Base-by-base conservation (phyloP, 768 basidiomycete genomes). In the Phlegmacium glaucopus region DNA sequence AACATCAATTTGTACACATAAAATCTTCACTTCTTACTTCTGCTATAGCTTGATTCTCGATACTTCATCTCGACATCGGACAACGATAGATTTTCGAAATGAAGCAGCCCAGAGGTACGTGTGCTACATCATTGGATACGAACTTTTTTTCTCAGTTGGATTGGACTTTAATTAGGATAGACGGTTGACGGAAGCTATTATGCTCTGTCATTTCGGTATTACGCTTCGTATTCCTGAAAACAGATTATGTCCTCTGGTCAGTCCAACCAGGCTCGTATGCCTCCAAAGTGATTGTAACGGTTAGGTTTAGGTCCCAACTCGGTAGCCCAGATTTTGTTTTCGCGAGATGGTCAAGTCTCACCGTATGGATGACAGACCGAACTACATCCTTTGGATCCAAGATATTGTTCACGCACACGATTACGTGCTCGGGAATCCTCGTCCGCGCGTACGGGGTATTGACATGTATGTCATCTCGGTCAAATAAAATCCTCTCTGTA, bases 351-450 rank as follows among this genome's bases (percentile, higher is more conserved):
- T n/a, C 26, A 15, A 42, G 17, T 15, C 11, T 12, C 17, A 9
- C n/a, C n/a, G n/a, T n/a, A 44, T 36, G 3, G 39, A 35, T 9
- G 39, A 12, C 52, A 92, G 93, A 55, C 63, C 94, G 37, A 93
- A 96, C 62, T 96, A 96, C 57, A 71, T 95, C 5, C 74, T 93
- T 5, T 90, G 89, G 89, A 69, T 91, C 17, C 82, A 90, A 66
- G 87, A 91, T 57, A 72, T 92, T 39, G 50, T 86, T 6, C 52
- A 61, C 16, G 66, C 67, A 4, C 61, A 69, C 27, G 41, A 42
- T 7, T 18, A 26, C n/a, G 47, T 57, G 13, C 36, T 52, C 9
- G 50, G 44, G 42, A 56, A 16, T 43, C 41, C 1, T 29, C 58
- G 12, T 29, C 28, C 44, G 10, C 43, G 30, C 0, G 60, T 85